Evolutionary conservation across 208 protist species (phyloP).

Genomic region (Acanthamoeba healyi): DNA sequence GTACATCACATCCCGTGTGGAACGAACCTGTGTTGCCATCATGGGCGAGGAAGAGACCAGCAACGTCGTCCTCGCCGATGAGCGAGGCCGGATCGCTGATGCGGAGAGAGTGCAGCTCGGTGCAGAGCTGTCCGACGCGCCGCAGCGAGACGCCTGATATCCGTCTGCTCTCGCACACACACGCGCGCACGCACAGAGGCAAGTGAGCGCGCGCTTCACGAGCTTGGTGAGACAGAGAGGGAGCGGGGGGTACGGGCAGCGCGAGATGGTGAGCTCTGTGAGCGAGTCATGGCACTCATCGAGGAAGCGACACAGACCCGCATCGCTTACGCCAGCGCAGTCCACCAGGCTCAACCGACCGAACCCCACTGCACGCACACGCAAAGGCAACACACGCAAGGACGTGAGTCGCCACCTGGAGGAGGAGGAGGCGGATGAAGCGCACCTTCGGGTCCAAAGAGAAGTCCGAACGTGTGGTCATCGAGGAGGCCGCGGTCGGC

Average conservation of each 20-base stretch:
- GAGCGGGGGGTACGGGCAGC: neutral
- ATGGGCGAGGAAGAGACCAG: neutral
- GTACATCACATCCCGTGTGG: neutral
- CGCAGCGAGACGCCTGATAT: neutral
- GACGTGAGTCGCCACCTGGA: too few species aligned
- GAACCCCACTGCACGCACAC: neutral
- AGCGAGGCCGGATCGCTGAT: neutral
- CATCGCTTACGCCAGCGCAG: neutral
- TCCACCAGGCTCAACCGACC: neutral
- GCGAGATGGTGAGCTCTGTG: neutral
- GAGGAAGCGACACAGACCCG: neutral
- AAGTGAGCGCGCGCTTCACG: neutral
- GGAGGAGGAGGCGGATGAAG: neutral
- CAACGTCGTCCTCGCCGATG: neutral
- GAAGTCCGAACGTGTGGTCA: constrained; percentile 12
- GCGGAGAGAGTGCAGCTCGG: neutral
- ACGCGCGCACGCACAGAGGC: too few species aligned
- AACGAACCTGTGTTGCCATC: neutral
- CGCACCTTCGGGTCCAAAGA: neutral
- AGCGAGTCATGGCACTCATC: constrained; percentile 44
- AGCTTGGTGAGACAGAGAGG: neutral
- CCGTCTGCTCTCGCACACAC: neutral
- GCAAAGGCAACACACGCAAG: neutral
- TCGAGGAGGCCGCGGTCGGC: neutral
- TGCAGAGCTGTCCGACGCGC: constrained; percentile 1